Evolutionary conservation across 2,329 filamentous ascomycete genomes (phyloP), one percentile per base, ranked within the genome.

Genomic region (Didymella sp.): DNA sequence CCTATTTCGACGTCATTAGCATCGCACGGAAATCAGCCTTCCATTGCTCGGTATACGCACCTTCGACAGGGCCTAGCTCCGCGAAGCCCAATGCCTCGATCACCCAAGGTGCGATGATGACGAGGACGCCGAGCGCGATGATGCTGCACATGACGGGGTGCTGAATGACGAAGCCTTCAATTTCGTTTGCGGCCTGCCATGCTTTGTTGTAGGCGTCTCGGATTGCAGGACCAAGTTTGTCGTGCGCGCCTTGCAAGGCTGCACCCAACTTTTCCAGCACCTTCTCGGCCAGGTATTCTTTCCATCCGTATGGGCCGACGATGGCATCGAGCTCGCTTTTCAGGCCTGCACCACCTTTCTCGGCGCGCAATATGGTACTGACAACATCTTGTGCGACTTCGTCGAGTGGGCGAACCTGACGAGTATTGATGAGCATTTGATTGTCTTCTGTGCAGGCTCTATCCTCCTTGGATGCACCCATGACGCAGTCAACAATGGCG

Each of bases 61-160:
- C 72, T 68, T 69, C 66, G 7, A 70, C 37, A 1, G 68, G 69
- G 1, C 71, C 73, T 12, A 70, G 45, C 56, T 73, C 71, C 1
- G 56, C 70, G 43, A 76, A 75, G 12, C 73, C 73, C 31, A 75
- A 60, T 47, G 63, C 66, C 42, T 69, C 68, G n/a, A 74, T 55
- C 13, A 67, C 58, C 61, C 63, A 69, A 8, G 72, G 71, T 17
- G 67, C 67, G 9, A 74, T 45, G 8, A 69, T 11, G 27, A 61
- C 63, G 19, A 76, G 58, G 5, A 75, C 66, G 13, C 73, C 73
- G 5, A 74, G 33, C 8, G 71, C 73, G 42, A 74, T 63, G 12
- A 74, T 59, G 0, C 63, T 74, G 45, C 61, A 64, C 46, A 68
- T 66, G 4, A 70, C 54, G 0, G 71, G 73, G 42, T 75, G 72